Conservation (phyloP, 164 flowering plant genomes). For the Liriodendron chinense region DNA sequence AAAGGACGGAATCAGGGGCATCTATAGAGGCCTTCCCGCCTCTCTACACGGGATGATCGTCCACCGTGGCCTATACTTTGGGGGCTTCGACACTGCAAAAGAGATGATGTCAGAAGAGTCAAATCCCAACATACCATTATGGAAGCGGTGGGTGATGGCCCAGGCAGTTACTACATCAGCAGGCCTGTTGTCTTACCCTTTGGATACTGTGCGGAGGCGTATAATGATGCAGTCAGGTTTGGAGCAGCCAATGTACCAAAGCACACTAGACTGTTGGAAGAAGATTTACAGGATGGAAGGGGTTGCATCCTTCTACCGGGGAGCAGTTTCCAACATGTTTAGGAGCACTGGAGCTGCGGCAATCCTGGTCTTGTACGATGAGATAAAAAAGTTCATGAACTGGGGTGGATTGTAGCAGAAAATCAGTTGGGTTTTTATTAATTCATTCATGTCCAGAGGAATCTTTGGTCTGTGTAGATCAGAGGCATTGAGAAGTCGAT, state of each 20-base stretch:
- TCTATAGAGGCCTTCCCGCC: slow-evolving; percentile 93
- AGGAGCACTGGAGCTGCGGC: slow-evolving; percentile 98
- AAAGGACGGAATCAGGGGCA: slow-evolving; percentile 77
- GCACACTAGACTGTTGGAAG: slow-evolving; percentile 91
- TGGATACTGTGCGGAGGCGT: slow-evolving; percentile 89
- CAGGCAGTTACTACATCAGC: slow-evolving; percentile 96
- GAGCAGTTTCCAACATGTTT: slow-evolving; percentile 85
- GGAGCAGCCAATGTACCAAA: slow-evolving; percentile 58
- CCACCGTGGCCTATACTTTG: slow-evolving; percentile 93
- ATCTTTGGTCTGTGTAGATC: not conserved
- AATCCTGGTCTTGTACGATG: slow-evolving; percentile 86
- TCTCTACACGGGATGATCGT: slow-evolving; percentile 91
- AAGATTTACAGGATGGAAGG: slow-evolving; percentile 77
- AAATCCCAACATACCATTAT: slow-evolving; percentile 48
- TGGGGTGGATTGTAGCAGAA: slow-evolving; percentile 47
- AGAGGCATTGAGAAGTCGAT: not conserved
- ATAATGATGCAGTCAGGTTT: slow-evolving; percentile 99
- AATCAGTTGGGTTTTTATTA: not conserved
- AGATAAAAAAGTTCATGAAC: slow-evolving; percentile 76
- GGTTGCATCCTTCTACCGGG: slow-evolving; percentile 73
- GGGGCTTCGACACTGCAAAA: slow-evolving; percentile 92
- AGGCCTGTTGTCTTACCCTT: slow-evolving; percentile 82
- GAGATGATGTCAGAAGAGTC: slow-evolving; percentile 59
- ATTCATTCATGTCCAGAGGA: not conserved
- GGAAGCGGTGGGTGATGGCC: slow-evolving; percentile 90